These are phyloP conservation scores for Botryotinia calthae DNA, from an alignment of 2,329 filamentous ascomycete genomes.

Conservation along the genomic window DNA sequence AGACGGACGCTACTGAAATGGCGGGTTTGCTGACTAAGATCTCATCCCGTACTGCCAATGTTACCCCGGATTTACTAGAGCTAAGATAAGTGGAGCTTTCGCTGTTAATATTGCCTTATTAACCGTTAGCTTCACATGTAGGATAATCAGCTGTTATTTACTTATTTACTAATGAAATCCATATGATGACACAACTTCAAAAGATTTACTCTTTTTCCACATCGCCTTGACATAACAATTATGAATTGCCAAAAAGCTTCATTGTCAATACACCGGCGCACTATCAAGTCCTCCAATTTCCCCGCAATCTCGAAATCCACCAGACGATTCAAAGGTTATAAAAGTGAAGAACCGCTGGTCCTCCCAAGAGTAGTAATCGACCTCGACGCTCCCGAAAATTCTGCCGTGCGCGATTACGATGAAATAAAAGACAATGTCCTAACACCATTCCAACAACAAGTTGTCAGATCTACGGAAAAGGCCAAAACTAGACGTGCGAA, in stretches of 20 bases:
- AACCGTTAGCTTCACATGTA: not conserved
- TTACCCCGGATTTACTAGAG: slow-evolving; percentile 15
- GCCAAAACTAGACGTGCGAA: not conserved
- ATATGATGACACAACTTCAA: not conserved
- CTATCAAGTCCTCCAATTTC: not conserved
- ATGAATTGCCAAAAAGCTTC: slow-evolving; percentile 23
- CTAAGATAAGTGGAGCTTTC: not conserved
- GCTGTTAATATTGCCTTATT: not conserved
- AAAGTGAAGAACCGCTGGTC: slow-evolving; percentile 32
- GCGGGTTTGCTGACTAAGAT: slow-evolving; percentile 6
- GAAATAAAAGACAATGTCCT: not conserved
- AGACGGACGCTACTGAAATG: not conserved
- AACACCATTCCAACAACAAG: not conserved
- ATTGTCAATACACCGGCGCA: slow-evolving; percentile 24
- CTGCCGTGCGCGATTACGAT: slow-evolving; percentile 38
- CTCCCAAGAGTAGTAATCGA: slow-evolving; percentile 49
- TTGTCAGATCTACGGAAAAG: not conserved
- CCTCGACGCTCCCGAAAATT: slow-evolving; percentile 50
- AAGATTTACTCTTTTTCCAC: not conserved
- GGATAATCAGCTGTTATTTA: not conserved
- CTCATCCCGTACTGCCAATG: not conserved
- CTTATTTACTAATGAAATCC: not conserved
- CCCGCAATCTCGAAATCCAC: not conserved
- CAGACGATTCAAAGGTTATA: slow-evolving; percentile 23
- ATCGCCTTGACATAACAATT: not conserved